Base-by-base conservation (phyloP, 106 monocot species). In the Amphibolis antarctica region DNA sequence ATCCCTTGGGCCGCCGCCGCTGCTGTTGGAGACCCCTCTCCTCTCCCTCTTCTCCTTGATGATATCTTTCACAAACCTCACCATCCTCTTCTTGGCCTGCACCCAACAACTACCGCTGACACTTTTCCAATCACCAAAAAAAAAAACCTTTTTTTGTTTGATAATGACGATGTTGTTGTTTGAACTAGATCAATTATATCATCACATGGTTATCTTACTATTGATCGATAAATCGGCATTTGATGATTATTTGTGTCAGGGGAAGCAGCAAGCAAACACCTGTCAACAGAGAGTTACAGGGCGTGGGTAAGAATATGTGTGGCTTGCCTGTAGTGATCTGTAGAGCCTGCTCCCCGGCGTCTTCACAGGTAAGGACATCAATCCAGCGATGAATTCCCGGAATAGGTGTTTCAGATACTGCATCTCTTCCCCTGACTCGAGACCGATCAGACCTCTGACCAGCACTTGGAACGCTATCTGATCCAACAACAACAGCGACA, bases 401-500 rank as follows among this genome's bases (percentile, higher is more conserved):
- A 89, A 93, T 55, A 89, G 73, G 28, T 66, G 59, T 74, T 89
- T 93, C 17, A 93, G 78, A 69, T 72, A 65, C 29, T 70, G 71
- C 89, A 89, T 86, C 21, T 85, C 75, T 27, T 77, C 67, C 18
- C 88, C 93, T 26, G 88, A 79, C 60, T 85, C 79, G 62, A 93
- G 55, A 12, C 89, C 80, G n/a, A 93, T 93, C 73, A 93, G 62
- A 1, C 74, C 86, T 50, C 73, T 85, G 24, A 93, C 88, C 24
- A 93, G 79, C 17, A 89, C 81, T 70, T 93, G 79, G 67, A 93
- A 93, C 56, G 89, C 82, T 53, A 93, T 83, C 93, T 93, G 79
- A 12, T 24, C 13, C 10, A 31, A 0, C 2, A n/a, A n/a, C n/a
- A n/a, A n/a, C n/a, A n/a, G n/a, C n/a, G n/a, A n/a, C n/a, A n/a